Evolutionary conservation across 75 land plant genomes (phyloP).

Genomic region (Picea glauca): DNA sequence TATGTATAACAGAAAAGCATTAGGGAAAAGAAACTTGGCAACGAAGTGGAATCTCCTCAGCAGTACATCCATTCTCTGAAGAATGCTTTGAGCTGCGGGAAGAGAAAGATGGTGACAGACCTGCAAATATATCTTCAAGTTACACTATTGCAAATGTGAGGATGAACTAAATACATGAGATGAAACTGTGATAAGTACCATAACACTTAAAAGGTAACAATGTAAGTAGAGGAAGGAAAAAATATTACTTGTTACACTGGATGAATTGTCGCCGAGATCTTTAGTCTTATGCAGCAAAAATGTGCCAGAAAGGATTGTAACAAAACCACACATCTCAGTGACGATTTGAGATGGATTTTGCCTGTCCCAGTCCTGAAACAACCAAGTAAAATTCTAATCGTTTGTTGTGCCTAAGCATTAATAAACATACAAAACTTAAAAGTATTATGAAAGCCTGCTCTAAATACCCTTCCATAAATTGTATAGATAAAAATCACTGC

Average conservation of each 20-base stretch:
- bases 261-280: constrained; percentile 65
- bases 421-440: neutral
- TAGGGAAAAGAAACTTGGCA: constrained; percentile 39
- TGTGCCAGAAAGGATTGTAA: constrained; percentile 85
- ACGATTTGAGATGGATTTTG: constrained; percentile 80
- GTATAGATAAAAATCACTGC: neutral
- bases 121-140: constrained; percentile 2
- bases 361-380: constrained; percentile 78
- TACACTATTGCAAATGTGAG: neutral
- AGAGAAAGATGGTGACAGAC: constrained; percentile 15
- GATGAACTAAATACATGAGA: neutral
- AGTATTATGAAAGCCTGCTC: neutral
- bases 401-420: neutral
- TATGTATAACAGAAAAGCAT: neutral
- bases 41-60: constrained; percentile 50
- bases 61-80: constrained; percentile 40
- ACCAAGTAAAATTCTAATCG: constrained; percentile 1
- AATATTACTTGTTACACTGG: neutral
- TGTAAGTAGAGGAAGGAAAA: neutral
- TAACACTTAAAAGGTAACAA: neutral
- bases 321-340: constrained; percentile 91
- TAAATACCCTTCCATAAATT: neutral
- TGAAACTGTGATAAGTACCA: neutral
- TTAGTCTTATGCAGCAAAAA: constrained; percentile 89
- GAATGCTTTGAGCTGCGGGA: constrained; percentile 31